phyloP scores from a whole-genome alignment of 2,329 filamentous ascomycete genomes.

The Sordariomycetes sp. region DNA sequence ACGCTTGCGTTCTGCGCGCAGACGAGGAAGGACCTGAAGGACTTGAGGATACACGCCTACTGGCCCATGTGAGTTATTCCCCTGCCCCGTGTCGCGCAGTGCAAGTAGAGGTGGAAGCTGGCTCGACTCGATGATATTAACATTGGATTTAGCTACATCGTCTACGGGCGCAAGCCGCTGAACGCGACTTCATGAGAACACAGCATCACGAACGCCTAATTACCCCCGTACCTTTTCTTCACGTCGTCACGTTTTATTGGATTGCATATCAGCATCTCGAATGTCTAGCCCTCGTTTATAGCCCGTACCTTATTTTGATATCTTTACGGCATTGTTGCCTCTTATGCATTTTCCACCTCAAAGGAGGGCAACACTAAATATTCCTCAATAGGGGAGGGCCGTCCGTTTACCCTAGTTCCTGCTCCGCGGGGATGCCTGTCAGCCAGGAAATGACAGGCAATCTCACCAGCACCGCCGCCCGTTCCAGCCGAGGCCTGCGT shows the following conservation, averaged over 20 bases:
- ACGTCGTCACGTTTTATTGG: neutral
- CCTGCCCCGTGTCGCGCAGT: neutral
- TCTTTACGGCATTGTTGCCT: too few relatives aligned
- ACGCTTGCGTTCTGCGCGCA: slow-evolving; percentile 15
- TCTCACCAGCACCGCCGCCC: too few relatives aligned
- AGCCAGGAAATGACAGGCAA: too few relatives aligned
- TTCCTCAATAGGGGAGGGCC: too few relatives aligned
- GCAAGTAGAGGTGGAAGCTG: neutral
- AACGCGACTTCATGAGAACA: neutral
- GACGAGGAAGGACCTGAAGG: slow-evolving; percentile 16
- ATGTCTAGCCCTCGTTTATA: too few relatives aligned
- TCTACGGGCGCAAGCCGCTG: neutral
- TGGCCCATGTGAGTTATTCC: slow-evolving; percentile 11
- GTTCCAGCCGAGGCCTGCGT: too few relatives aligned
- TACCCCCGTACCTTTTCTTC: too few relatives aligned
- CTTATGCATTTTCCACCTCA: too few relatives aligned
- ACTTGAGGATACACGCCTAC: slow-evolving; percentile 18
- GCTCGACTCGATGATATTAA: neutral
- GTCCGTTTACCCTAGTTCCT: neutral
- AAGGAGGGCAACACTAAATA: too few relatives aligned
- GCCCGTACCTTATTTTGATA: too few relatives aligned
- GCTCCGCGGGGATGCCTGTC: neutral
- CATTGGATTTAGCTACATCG: neutral
- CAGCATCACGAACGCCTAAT: neutral
- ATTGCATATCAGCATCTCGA: too few relatives aligned